Percentiles rank a stretch among this genome's conserved stretches.
Conservation (phyloP, 306 rosid species). For the Trifolium fragiferum region DNA sequence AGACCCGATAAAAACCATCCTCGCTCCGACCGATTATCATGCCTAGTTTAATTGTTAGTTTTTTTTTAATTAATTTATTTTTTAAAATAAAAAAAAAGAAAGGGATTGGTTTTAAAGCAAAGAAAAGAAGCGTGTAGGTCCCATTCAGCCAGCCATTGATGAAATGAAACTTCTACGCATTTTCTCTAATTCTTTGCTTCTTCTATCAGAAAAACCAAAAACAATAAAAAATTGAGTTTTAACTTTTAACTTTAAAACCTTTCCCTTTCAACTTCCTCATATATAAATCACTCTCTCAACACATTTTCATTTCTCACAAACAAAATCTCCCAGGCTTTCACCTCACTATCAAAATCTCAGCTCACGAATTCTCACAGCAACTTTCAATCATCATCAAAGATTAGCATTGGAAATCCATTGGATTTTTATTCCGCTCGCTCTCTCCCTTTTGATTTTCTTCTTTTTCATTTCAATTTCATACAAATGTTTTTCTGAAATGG, state of each 20-base stretch:
- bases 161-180: constrained; percentile 45
- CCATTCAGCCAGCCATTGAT: constrained; percentile 54
- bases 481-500: constrained; percentile 45
- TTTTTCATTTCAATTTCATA: background rate
- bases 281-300: constrained; percentile 52
- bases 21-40: too few species aligned
- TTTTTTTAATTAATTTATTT: too few species aligned
- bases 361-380: constrained; percentile 1
- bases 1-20: too few species aligned
- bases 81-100: too few species aligned
- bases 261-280: constrained; percentile 45
- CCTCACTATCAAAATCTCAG: constrained; percentile 10
- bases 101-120: too few species aligned
- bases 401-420: background rate
- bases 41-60: too few species aligned
- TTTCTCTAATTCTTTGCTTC: constrained; percentile 20
- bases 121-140: constrained; percentile 53
- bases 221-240: background rate
- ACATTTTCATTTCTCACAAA: constrained; percentile 14
- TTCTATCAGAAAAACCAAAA: background rate
- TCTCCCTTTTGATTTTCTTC: constrained; percentile 16
- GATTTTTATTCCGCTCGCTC: constrained; percentile 49
- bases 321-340: constrained; percentile 40
- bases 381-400: background rate
- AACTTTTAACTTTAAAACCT: constrained; percentile 36